Evolutionary conservation across 2,329 filamentous ascomycete genomes (phyloP).

Genomic region (Blastomyces parvus): DNA sequence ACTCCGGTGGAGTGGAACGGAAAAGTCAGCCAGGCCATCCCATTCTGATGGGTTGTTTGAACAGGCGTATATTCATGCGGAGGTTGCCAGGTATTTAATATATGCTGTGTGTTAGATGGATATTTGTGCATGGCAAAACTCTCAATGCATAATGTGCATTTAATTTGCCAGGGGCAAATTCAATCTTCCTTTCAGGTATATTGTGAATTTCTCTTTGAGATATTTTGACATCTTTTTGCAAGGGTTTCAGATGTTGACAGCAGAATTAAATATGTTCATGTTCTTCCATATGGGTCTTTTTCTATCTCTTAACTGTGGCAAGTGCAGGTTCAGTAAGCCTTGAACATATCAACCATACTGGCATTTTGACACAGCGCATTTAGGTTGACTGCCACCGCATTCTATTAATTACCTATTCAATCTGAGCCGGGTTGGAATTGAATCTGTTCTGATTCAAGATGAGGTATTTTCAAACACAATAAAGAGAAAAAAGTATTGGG

Average conservation of each 20-base stretch:
- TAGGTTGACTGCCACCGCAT: background rate
- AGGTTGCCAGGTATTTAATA: background rate
- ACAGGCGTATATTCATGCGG: no score
- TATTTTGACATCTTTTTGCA: background rate
- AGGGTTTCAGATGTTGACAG: background rate
- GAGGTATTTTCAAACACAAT: no score
- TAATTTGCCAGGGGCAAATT: background rate
- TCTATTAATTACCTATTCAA: background rate
- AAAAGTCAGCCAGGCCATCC: conserved; percentile 43
- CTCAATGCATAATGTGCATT: background rate
- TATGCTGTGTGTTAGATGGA: background rate
- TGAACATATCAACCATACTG: background rate
- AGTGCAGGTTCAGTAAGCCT: background rate
- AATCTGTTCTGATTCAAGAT: no score
- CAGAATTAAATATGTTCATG: background rate
- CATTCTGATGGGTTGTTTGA: conserved; percentile 25
- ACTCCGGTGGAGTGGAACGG: conserved; percentile 45
- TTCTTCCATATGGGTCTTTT: background rate
- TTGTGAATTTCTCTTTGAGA: background rate
- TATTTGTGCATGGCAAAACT: background rate
- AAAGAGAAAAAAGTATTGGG: no score
- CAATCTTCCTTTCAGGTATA: background rate
- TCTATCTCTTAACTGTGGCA: background rate
- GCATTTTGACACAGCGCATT: background rate
- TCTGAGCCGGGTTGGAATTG: no score